Conservation (phyloP, 495 filamentous ascomycete species). For the Tuber microsphaerosporum region DNA sequence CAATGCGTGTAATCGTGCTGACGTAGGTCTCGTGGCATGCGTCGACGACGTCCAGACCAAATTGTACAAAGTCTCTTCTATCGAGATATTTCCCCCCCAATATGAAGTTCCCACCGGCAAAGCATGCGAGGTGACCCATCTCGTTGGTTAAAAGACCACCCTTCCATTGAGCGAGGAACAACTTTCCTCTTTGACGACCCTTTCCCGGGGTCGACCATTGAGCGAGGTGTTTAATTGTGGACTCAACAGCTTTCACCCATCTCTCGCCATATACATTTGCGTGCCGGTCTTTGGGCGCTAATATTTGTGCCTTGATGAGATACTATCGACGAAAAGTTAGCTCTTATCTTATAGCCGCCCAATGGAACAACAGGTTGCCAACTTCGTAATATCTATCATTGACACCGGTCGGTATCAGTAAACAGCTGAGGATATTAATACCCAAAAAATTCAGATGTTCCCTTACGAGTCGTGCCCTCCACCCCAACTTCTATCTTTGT, state of each 20-base stretch:
- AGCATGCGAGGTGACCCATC: slow-evolving; percentile 45
- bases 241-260: slow-evolving; percentile 43
- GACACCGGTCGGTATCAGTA: background rate
- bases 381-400: slow-evolving; percentile 40
- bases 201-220: slow-evolving; percentile 31
- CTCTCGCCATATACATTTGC: slow-evolving; percentile 41
- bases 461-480: slow-evolving; percentile 41
- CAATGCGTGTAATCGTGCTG: slow-evolving; percentile 40
- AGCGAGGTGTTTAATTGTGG: slow-evolving; percentile 40
- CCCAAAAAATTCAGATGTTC: background rate
- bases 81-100: slow-evolving; percentile 41
- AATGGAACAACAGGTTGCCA: slow-evolving; percentile 4
- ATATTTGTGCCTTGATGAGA: slow-evolving; percentile 44
- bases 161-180: slow-evolving; percentile 38
- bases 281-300: slow-evolving; percentile 36
- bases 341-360: slow-evolving; percentile 10
- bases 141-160: slow-evolving; percentile 38
- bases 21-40: slow-evolving; percentile 41
- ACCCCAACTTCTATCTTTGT: slow-evolving; percentile 39
- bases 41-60: slow-evolving; percentile 42
- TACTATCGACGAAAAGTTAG: slow-evolving; percentile 41
- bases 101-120: slow-evolving; percentile 43
- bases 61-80: slow-evolving; percentile 32
- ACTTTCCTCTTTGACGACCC: slow-evolving; percentile 27
- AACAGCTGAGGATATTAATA: background rate